These are phyloP conservation scores for Ustilago crameri DNA, from an alignment of 1,284 basidiomycete genomes.

Conservation along the genomic window DNA sequence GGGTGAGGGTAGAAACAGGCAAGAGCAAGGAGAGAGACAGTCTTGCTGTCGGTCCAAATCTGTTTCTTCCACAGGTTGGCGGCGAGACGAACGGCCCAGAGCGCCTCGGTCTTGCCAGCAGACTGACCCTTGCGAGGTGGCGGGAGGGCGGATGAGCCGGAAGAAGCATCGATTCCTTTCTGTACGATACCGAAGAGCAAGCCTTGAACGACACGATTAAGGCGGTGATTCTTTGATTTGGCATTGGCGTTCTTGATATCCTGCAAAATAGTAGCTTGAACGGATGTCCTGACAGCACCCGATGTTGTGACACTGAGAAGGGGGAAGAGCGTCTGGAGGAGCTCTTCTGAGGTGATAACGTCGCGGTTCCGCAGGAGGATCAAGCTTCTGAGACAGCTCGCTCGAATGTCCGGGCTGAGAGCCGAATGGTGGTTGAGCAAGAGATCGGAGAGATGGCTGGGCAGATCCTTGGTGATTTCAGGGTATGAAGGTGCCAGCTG, in stretches of 20 bases:
- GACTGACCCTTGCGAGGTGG: conserved; percentile 71
- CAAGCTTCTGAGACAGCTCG: conserved; percentile 52
- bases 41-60: conserved; percentile 92
- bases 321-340: conserved; percentile 90
- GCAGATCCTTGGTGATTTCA: conserved; percentile 54
- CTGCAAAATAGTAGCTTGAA: conserved; percentile 94
- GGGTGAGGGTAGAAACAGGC: conserved; percentile 93
- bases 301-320: conserved; percentile 87
- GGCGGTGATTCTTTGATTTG: conserved; percentile 89
- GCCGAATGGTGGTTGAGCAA: conserved; percentile 63
- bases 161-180: conserved; percentile 75
- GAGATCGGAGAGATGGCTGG: conserved; percentile 57
- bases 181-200: conserved; percentile 97
- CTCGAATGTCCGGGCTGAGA: conserved; percentile 60
- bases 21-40: conserved; percentile 89
- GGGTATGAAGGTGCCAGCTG: conserved; percentile 73
- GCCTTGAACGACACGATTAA: conserved; percentile 95
- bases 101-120: conserved; percentile 75
- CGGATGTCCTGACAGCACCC: conserved; percentile 81
- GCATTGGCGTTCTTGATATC: conserved; percentile 93
- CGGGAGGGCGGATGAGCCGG: conserved; percentile 18
- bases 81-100: conserved; percentile 96
- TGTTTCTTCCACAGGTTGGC: conserved; percentile 94
- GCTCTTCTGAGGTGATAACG: conserved; percentile 90
- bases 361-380: conserved; percentile 91